Evolutionary conservation across 2,329 filamentous ascomycete genomes (phyloP).

Genomic region (Fusarium sp.): DNA sequence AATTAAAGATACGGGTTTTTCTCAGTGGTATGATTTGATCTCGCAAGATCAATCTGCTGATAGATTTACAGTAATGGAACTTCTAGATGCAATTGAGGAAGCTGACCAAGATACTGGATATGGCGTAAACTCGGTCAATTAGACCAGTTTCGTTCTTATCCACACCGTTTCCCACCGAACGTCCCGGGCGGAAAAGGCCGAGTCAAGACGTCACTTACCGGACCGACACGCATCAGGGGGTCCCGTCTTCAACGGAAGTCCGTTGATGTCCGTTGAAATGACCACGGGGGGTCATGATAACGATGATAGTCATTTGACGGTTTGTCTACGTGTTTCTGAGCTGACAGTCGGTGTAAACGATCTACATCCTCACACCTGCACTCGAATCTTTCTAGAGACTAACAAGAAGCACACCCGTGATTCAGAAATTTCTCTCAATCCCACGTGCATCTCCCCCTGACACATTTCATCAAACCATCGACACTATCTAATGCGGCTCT

Average conservation of each 20-base stretch:
- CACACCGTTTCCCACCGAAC: neutral
- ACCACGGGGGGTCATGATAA: neutral
- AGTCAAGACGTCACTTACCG: neutral
- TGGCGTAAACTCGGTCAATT: conserved; percentile 4
- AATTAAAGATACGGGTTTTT: neutral
- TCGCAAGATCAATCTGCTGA: neutral
- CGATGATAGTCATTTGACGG: neutral
- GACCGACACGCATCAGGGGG: neutral
- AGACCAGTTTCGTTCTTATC: neutral
- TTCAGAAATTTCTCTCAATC: neutral
- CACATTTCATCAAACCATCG: neutral
- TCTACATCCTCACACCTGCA: neutral
- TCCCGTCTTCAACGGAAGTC: neutral
- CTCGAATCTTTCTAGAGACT: neutral
- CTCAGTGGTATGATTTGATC: neutral
- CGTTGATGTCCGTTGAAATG: neutral
- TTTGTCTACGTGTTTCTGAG: neutral
- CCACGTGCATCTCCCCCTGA: neutral
- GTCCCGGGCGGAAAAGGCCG: neutral
- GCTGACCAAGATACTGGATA: neutral
- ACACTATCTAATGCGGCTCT: conserved; percentile 9
- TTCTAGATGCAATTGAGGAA: neutral
- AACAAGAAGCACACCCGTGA: neutral
- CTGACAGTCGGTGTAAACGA: neutral
- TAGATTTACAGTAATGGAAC: neutral